Percentiles rank a stretch among this genome's conserved stretches.
Evolutionary conservation across 768 basidiomycete genomes (phyloP).

Genomic region (Vishniacozyma victoriae): DNA sequence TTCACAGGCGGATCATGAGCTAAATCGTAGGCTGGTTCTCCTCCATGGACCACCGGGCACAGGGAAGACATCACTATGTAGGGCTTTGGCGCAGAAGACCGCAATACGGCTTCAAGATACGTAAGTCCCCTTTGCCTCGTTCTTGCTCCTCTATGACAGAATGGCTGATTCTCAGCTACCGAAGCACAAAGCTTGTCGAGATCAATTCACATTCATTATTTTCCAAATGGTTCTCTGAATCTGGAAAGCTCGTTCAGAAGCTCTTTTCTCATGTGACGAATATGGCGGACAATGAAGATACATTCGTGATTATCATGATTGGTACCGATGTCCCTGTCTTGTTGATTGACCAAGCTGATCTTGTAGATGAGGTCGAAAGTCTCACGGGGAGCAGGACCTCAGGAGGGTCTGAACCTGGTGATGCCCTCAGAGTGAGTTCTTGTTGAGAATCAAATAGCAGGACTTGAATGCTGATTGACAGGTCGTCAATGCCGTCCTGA

Average conservation of each 20-base stretch:
- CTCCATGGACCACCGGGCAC: slow-evolving; percentile 97
- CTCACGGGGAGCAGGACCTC: slow-evolving; percentile 91
- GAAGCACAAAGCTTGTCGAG: slow-evolving; percentile 80
- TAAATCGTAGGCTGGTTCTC: slow-evolving; percentile 59
- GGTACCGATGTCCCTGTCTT: slow-evolving; percentile 50
- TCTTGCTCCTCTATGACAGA: not conserved
- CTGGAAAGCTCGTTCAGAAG: slow-evolving; percentile 92
- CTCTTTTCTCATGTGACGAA: slow-evolving; percentile 79
- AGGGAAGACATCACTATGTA: slow-evolving; percentile 90
- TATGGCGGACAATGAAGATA: slow-evolving; percentile 82
- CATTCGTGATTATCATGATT: slow-evolving; percentile 89
- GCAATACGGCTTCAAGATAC: slow-evolving; percentile 80
- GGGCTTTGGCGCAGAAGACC: slow-evolving; percentile 90
- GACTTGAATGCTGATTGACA: slow-evolving; percentile 40
- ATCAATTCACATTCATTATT: slow-evolving; percentile 98
- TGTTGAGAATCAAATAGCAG: not conserved
- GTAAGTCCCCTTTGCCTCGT: slow-evolving; percentile 48
- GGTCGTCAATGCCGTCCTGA: slow-evolving; percentile 96
- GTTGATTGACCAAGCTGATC: not conserved
- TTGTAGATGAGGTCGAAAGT: slow-evolving; percentile 87
- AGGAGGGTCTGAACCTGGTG: slow-evolving; percentile 91
- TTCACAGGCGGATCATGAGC: too few species aligned
- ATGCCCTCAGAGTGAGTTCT: slow-evolving; percentile 70
- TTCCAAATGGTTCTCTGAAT: slow-evolving; percentile 98
- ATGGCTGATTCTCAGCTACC: slow-evolving; percentile 57